These are phyloP conservation scores for Strobilomyces echinocephalus DNA, from an alignment of 768 basidiomycete genomes.

Conservation along the genomic window DNA sequence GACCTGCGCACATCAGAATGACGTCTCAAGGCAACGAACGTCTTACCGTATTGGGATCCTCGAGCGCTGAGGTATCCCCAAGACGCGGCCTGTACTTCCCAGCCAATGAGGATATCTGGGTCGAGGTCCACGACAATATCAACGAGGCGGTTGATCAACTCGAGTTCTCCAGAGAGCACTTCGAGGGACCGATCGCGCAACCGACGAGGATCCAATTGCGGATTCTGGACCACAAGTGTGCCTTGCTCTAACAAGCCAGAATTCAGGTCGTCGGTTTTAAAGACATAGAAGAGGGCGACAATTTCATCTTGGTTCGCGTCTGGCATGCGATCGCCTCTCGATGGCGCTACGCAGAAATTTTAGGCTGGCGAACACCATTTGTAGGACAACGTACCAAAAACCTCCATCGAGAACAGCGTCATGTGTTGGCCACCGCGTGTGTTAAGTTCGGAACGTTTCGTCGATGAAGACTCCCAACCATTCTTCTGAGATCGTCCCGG, in stretches of 20 bases:
- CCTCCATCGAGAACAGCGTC: slow-evolving; percentile 76
- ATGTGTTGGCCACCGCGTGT: slow-evolving; percentile 66
- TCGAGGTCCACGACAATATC: slow-evolving; percentile 75
- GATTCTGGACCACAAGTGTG: slow-evolving; percentile 47
- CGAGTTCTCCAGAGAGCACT: slow-evolving; percentile 63
- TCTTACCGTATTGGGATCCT: slow-evolving; percentile 52
- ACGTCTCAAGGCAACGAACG: not conserved
- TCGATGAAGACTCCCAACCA: slow-evolving; percentile 59
- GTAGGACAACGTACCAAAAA: slow-evolving; percentile 61
- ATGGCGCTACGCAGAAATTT: slow-evolving; percentile 43
- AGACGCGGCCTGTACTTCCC: slow-evolving; percentile 83
- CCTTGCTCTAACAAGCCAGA: slow-evolving; percentile 36
- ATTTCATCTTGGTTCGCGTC: slow-evolving; percentile 57
- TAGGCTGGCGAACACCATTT: not conserved
- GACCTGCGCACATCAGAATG: slow-evolving; percentile 40
- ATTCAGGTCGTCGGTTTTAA: slow-evolving; percentile 43
- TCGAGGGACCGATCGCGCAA: slow-evolving; percentile 46
- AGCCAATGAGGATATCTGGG: slow-evolving; percentile 89
- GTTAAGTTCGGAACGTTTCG: slow-evolving; percentile 34
- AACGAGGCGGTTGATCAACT: slow-evolving; percentile 70
- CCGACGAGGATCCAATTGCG: slow-evolving; percentile 36
- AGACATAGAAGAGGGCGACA: slow-evolving; percentile 66
- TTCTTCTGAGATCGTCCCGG: slow-evolving; percentile 75
- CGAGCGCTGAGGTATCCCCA: slow-evolving; percentile 88
- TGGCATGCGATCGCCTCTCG: slow-evolving; percentile 54